Evolutionary conservation across 2,329 filamentous ascomycete species (phyloP).

Genomic region (Pyrenophora seminiperda): DNA sequence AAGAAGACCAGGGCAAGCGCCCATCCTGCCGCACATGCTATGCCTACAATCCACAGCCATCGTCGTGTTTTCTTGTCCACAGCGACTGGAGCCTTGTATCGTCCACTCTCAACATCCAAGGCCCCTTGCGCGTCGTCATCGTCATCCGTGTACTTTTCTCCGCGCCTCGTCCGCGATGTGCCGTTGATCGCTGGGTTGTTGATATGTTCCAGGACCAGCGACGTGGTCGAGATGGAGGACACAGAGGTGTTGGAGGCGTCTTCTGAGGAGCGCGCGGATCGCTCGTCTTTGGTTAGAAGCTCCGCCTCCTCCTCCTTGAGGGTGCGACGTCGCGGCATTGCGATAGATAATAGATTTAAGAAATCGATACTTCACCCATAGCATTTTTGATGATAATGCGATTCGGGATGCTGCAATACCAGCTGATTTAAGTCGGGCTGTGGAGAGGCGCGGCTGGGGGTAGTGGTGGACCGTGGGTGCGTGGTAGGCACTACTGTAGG

Average conservation of each 20-base stretch:
- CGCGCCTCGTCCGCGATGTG: slow-evolving; percentile 32
- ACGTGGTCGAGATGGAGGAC: slow-evolving; percentile 83
- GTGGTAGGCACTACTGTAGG: no score
- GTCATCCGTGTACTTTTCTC: slow-evolving; percentile 49
- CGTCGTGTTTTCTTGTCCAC: slow-evolving; percentile 71
- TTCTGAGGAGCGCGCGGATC: slow-evolving; percentile 39
- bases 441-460: slow-evolving; percentile 8
- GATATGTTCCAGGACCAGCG: slow-evolving; percentile 78
- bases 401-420: not conserved
- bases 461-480: slow-evolving; percentile 16
- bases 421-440: slow-evolving; percentile 1
- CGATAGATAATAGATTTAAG: slow-evolving; percentile 12
- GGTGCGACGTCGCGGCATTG: slow-evolving; percentile 44
- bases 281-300: slow-evolving; percentile 49
- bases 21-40: slow-evolving; percentile 70
- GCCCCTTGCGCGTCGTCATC: slow-evolving; percentile 51
- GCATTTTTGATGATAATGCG: slow-evolving; percentile 22
- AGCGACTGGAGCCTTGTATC: slow-evolving; percentile 52
- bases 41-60: slow-evolving; percentile 64
- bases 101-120: slow-evolving; percentile 59
- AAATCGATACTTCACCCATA: slow-evolving; percentile 3
- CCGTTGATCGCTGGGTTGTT: slow-evolving; percentile 58
- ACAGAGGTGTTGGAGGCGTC: slow-evolving; percentile 59
- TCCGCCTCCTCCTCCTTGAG: slow-evolving; percentile 53
- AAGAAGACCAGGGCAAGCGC: slow-evolving; percentile 69